Conservation (phyloP, 1,139 yeast genomes). For the Torulaspora pretoriensis region DNA sequence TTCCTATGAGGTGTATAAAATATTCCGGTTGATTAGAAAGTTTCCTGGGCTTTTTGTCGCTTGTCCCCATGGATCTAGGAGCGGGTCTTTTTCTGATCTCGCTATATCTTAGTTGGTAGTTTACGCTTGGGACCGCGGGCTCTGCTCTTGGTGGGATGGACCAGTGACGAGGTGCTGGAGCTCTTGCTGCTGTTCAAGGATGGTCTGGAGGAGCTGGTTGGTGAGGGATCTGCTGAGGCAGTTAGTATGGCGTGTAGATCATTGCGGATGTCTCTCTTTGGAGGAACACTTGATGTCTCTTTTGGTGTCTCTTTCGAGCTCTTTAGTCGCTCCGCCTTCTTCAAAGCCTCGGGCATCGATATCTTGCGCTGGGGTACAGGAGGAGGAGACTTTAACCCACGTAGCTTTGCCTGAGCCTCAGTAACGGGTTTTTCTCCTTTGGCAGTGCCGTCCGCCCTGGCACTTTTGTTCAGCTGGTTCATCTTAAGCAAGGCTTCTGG, state of each 20-base stretch:
- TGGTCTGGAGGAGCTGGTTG: neutral
- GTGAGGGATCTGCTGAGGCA: constrained; percentile 4
- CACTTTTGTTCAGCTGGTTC: constrained; percentile 9
- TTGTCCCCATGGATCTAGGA: neutral
- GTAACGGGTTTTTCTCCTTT: constrained; percentile 9
- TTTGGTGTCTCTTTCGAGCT: constrained; percentile 1
- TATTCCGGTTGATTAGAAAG: neutral
- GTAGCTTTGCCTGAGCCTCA: constrained; percentile 19
- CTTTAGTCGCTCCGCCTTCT: constrained; percentile 21
- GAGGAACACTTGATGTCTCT: constrained; percentile 1
- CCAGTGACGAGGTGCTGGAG: constrained; percentile 35
- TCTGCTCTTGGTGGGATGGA: constrained; percentile 59
- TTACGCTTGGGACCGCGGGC: constrained; percentile 74
- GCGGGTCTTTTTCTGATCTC: neutral
- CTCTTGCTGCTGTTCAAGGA: neutral
- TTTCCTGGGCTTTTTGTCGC: neutral
- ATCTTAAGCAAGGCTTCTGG: constrained; percentile 6
- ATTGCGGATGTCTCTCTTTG: neutral
- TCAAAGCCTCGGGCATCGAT: constrained; percentile 36
- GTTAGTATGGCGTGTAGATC: constrained; percentile 15
- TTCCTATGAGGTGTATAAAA: neutral
- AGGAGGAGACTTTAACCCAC: constrained; percentile 23
- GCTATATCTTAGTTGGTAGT: constrained; percentile 43
- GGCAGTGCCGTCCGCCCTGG: neutral
- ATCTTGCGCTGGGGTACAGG: constrained; percentile 29